A percentile compares a stretch with the other conserved stretches of the same genome.
These are phyloP conservation scores for Cladosporium velox DNA, from an alignment of 2,329 filamentous ascomycete genomes.

Conservation along the genomic window DNA sequence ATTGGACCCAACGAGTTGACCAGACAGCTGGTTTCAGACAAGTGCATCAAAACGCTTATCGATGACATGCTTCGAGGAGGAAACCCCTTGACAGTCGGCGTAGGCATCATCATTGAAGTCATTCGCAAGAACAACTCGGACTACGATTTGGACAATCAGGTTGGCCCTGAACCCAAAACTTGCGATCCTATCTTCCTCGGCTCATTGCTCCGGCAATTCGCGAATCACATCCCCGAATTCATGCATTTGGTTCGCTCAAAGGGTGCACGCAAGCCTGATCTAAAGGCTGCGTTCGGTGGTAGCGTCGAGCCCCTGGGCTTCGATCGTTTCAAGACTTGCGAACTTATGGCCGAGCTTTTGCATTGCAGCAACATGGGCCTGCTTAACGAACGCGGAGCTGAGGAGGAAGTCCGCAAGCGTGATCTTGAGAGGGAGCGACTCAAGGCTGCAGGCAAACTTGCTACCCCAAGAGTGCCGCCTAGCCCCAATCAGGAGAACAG, in stretches of 20 bases:
- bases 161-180: constrained; percentile 75
- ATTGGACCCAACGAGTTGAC: constrained; percentile 98
- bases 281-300: constrained; percentile 85
- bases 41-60: constrained; percentile 83
- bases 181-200: constrained; percentile 97
- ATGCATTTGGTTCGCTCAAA: constrained; percentile 85
- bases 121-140: constrained; percentile 99
- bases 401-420: constrained; percentile 77
- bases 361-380: constrained; percentile 99
- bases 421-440: constrained; percentile 81
- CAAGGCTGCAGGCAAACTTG: constrained; percentile 73
- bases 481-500: constrained; percentile 56
- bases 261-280: constrained; percentile 69
- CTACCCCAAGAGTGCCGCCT: constrained; percentile 53
- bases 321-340: constrained; percentile 97
- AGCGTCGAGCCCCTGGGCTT: constrained; percentile 94
- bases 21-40: constrained; percentile 84
- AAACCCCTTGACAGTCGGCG: constrained; percentile 91
- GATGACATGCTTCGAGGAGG: constrained; percentile 89
- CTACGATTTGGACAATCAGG: constrained; percentile 89
- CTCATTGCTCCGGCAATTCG: constrained; percentile 84
- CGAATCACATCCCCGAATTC: constrained; percentile 87
- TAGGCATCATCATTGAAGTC: constrained; percentile 96
- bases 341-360: constrained; percentile 94
- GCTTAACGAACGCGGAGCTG: constrained; percentile 86